Base-by-base conservation (phyloP, 192 early-diverging fungal genomes). In the Coemansia pectinata region DNA sequence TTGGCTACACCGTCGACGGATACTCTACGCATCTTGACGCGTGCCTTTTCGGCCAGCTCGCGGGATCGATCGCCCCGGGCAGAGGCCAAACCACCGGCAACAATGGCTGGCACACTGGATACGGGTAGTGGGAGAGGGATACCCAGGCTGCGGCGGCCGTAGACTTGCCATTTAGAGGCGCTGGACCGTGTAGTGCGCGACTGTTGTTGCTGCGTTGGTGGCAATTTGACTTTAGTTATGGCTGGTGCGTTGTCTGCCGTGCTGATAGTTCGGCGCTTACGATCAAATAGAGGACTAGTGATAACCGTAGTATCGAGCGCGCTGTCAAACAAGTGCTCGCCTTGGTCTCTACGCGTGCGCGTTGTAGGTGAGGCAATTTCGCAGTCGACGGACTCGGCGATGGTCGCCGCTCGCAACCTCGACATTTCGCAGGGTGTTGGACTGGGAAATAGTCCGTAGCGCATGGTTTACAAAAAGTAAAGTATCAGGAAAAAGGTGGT, bases 51-150 rank as follows among this genome's bases (percentile, higher is more conserved):
- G 11, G 29, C 69, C 17, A 65, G 41, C 69, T 64, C 69, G 23
- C 53, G 65, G 39, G 64, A 71, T 12, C 48, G 63, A 8, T 72
- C 71, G 34, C 66, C 71, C 41, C 44, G 52, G 17, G 45, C 69
- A 25, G 67, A 48, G 2, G 68, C 55, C 14, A 65, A 61, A 8
- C 58, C 34, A n/a, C 19, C 59, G 21, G 6, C 5, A n/a, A 21
- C 17, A 6, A 42, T 6, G 55, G 21, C 19, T 36, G 25, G 17
- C 62, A 19, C 2, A 45, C 40, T 1, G 61, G 41, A 15, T 10
- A 39, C 59, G 11, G 68, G 68, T 5, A 69, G 50, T 6, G 69
- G 70, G 42, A 76, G 69, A 2, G 74, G 68, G 6, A 65, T 62
- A 21, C 74, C 74, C 4, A 71, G 39, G 38, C 41, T 71, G 47